Evolutionary conservation across 2,329 filamentous ascomycete species (phyloP).

Genomic region (Neopestalotiopsis sp.): DNA sequence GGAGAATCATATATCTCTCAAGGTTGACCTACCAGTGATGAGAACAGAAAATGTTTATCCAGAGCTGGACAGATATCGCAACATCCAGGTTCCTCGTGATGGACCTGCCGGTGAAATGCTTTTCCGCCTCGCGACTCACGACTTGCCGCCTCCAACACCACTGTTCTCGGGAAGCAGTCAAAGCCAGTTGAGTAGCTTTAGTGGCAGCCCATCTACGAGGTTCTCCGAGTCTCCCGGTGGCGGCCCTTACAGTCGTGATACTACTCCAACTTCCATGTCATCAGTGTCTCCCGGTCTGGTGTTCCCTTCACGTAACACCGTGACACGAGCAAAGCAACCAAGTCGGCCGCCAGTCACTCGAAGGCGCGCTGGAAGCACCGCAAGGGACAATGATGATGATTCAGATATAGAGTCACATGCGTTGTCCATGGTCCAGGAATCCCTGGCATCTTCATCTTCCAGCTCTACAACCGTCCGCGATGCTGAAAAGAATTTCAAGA

Average conservation of each 20-base stretch:
- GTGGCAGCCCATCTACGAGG: constrained; percentile 75
- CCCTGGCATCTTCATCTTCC: constrained; percentile 74
- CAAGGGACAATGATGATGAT: constrained; percentile 53
- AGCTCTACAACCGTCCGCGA: constrained; percentile 67
- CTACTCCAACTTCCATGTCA: constrained; percentile 78
- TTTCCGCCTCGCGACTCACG: constrained; percentile 65
- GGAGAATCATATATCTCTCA: constrained; percentile 48
- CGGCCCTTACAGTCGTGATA: constrained; percentile 75
- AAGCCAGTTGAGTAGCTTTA: constrained; percentile 61
- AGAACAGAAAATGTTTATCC: constrained; percentile 59
- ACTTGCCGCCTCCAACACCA: constrained; percentile 72
- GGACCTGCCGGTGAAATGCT: constrained; percentile 51
- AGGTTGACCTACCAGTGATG: constrained; percentile 44
- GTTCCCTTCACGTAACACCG: constrained; percentile 51
- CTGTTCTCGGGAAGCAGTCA: constrained; percentile 64
- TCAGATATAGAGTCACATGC: constrained; percentile 54
- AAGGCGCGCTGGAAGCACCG: constrained; percentile 60
- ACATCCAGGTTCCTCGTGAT: constrained; percentile 46
- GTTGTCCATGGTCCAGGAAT: constrained; percentile 71
- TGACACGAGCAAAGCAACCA: constrained; percentile 56
- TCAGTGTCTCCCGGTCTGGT: constrained; percentile 73
- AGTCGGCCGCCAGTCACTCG: constrained; percentile 69
- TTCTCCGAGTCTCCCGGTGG: constrained; percentile 76
- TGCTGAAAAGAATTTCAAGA: constrained; percentile 52
- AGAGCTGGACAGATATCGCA: constrained; percentile 66